Conservation (phyloP, 1,139 yeast species). For the Hansenula anomala region DNA sequence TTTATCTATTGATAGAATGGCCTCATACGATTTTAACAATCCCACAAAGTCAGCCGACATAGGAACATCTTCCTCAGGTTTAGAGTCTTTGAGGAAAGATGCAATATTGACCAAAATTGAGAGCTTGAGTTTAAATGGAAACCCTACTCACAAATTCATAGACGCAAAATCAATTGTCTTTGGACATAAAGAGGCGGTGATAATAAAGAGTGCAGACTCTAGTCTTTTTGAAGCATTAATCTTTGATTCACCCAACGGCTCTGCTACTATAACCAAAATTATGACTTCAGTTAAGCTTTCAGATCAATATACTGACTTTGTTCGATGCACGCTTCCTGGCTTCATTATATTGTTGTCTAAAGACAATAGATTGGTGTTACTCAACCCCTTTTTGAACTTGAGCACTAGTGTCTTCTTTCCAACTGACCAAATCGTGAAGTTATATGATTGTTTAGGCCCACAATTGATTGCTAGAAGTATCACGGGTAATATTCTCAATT, state of each 20-base stretch:
- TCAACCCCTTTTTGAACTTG: conserved; percentile 63
- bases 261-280: conserved; percentile 24
- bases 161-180: conserved; percentile 40
- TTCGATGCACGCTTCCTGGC: conserved; percentile 18
- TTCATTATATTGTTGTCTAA: conserved; percentile 29
- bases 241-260: conserved; percentile 31
- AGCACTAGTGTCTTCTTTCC: conserved; percentile 38
- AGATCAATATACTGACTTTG: conserved; percentile 15
- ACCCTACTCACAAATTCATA: conserved; percentile 29
- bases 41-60: conserved; percentile 12
- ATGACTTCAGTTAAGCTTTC: conserved; percentile 16
- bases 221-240: conserved; percentile 43
- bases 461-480: conserved; percentile 16
- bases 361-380: conserved; percentile 39
- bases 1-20: conserved; percentile 60
- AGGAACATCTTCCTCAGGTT: conserved; percentile 7
- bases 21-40: conserved; percentile 29
- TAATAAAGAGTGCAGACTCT: conserved; percentile 32
- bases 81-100: conserved; percentile 40
- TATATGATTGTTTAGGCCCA: conserved; percentile 18
- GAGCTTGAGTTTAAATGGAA: conserved; percentile 31
- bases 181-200: conserved; percentile 57
- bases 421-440: conserved; percentile 21
- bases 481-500: conserved; percentile 14
- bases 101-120: conserved; percentile 62